phyloP scores from a whole-genome alignment of 352 stramenopile species.

The Globisporangium nunn region DNA sequence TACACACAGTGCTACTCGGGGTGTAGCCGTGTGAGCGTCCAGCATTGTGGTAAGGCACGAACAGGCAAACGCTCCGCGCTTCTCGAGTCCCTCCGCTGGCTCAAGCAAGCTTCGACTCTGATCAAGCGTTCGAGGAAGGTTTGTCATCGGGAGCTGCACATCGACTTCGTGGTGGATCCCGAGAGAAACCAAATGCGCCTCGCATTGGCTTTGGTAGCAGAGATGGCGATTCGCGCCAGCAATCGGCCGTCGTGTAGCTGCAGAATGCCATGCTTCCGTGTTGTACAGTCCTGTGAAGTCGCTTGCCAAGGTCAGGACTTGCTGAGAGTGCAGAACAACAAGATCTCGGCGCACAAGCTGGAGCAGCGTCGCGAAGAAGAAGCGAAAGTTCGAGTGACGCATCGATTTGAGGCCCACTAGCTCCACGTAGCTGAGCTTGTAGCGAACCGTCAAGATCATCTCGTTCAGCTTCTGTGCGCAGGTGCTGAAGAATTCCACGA shows the following conservation, averaged over 20 bases:
- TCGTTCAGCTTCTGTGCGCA: constrained; percentile 26
- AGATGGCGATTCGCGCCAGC: constrained; percentile 24
- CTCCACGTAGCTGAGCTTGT: constrained; percentile 38
- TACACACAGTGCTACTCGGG: constrained; percentile 44
- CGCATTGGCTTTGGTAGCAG: constrained; percentile 50
- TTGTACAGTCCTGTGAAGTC: constrained; percentile 59
- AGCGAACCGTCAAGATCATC: constrained; percentile 26
- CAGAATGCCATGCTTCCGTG: constrained; percentile 46
- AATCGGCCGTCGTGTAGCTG: constrained; percentile 24
- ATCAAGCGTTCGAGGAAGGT: constrained; percentile 62
- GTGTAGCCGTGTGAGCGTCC: constrained; percentile 19
- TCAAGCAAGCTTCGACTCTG: constrained; percentile 29
- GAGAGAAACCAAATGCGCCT: constrained; percentile 19
- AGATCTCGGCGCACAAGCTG: constrained; percentile 43
- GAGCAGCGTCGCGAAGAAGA: constrained; percentile 32
- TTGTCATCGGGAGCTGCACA: constrained; percentile 61
- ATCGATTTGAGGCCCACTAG: constrained; percentile 23
- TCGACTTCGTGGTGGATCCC: constrained; percentile 44
- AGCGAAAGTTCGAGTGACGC: constrained; percentile 31
- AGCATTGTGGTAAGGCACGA: constrained; percentile 61
- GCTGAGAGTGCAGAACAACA: constrained; percentile 47
- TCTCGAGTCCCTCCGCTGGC: constrained; percentile 40
- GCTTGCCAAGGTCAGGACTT: constrained; percentile 49
- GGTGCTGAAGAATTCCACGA: constrained; percentile 39
- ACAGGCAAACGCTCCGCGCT: constrained; percentile 43